Evolutionary conservation across 169 alveolate species (phyloP), one percentile per base, ranked within the genome.

Genomic region (Eimeria tenella): DNA sequence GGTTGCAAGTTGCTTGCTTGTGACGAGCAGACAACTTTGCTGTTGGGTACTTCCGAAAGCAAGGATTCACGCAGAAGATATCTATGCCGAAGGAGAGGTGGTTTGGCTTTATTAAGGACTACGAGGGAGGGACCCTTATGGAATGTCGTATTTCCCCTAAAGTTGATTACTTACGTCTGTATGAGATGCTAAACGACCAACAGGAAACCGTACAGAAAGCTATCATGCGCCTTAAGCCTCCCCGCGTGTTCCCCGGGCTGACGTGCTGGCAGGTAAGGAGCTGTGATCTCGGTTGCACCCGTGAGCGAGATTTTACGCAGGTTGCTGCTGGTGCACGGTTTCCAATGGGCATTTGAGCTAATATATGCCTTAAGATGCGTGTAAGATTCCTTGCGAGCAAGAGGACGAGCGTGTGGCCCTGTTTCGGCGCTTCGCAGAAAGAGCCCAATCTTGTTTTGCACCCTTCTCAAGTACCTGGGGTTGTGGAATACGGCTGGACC

Each of bases 41-140:
- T 58, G 98, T 99, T 52, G 99, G 99, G 25, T 99, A 98, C 94
- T 99, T 99, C 90, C 17, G 97, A 71, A 99, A 99, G 95, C 99
- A 99, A 95, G 99, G 99, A 11, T 99, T 99, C 95, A 97, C 99
- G 42, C 98, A 98, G 90, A 98, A 98, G 52, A 98, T 98, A 31
- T 97, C 99, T 73, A 98, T 99, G 99, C 99, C 99, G 19, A 96
- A 97, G 79, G 99, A 98, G 65, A 97, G 99, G 71, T 99, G 99
- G 99, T 97, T 98, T 88, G 99, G 99, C 60, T 99, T 98, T 96
- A 99, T 99, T 70, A 99, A 99, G 95, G 99, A 99, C 94, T 99
- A 99, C 96, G 99, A 98, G 94, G 99, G 99, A 19, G 99, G 99
- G n/a, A 99, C 99, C n/a, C 95, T 99, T 75, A 99, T 99, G 99